Evolutionary conservation across 805 yeast species (phyloP).

Genomic region (Lachancea mirantina): DNA sequence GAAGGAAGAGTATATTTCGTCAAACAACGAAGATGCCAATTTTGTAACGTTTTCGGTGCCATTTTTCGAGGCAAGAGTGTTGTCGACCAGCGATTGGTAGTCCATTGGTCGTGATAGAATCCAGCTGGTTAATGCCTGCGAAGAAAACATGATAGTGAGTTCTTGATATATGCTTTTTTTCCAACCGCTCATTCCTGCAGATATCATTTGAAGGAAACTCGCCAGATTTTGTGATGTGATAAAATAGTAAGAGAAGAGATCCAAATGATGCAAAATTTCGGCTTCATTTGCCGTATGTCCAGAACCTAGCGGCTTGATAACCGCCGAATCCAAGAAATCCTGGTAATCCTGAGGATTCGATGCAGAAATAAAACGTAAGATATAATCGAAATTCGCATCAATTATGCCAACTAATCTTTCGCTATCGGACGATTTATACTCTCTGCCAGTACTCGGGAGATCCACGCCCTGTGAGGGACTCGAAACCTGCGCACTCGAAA

Average conservation of each 20-base stretch:
- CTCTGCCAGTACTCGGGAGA: not conserved
- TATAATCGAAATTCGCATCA: conserved; percentile 34
- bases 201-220: conserved; percentile 35
- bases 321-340: conserved; percentile 24
- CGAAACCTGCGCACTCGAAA: conserved; percentile 13
- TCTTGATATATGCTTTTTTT: conserved; percentile 42
- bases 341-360: conserved; percentile 41
- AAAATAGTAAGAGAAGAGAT: conserved; percentile 39
- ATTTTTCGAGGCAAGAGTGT: conserved; percentile 2
- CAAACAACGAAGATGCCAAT: conserved; percentile 19
- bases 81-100: conserved; percentile 25
- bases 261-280: conserved; percentile 38
- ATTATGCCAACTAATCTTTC: conserved; percentile 19
- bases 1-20: conserved; percentile 21
- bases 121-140: conserved; percentile 45
- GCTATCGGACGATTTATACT: not conserved
- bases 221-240: conserved; percentile 34
- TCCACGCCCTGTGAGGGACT: conserved; percentile 1
- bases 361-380: conserved; percentile 43
- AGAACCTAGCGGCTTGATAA: conserved; percentile 20
- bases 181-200: conserved; percentile 31
- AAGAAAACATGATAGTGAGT: conserved; percentile 38
- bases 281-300: conserved; percentile 33
- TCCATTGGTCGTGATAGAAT: conserved; percentile 42
- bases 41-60: conserved; percentile 13